Conservation (phyloP, 78 protist genomes). For the Dictyostelium intermedium region DNA sequence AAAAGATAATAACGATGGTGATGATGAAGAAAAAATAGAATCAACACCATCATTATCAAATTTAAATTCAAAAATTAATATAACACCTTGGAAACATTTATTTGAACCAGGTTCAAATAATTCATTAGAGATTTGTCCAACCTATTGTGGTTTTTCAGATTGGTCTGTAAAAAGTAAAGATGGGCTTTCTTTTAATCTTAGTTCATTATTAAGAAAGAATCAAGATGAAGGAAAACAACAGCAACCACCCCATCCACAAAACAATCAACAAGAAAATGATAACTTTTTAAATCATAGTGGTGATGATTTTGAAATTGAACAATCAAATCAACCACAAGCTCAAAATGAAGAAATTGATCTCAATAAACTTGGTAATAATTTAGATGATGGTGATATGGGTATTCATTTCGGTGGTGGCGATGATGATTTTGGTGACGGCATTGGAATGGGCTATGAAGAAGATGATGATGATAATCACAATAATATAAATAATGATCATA, state of each 20-base stretch:
- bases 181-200: background rate
- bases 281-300: constrained; percentile 2
- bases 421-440: constrained; percentile 21
- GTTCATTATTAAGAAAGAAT: background rate
- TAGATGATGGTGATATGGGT: constrained; percentile 23
- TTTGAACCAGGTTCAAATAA: background rate
- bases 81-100: background rate
- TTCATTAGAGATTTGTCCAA: constrained; percentile 36
- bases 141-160: background rate
- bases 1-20: background rate
- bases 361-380: background rate
- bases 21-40: background rate
- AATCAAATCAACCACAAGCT: background rate
- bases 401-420: background rate
- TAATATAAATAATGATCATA: background rate
- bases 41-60: background rate
- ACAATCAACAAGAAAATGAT: background rate
- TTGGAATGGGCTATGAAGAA: background rate
- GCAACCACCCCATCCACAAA: background rate
- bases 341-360: constrained; percentile 29
- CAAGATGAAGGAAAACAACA: background rate
- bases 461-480: constrained; percentile 21
- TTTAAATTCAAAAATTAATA: background rate
- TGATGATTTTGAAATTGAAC: constrained; percentile 13
- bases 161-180: constrained; percentile 11